phyloP scores from a whole-genome alignment of 257 asterid species.

The Nicotiana noctiflora region DNA sequence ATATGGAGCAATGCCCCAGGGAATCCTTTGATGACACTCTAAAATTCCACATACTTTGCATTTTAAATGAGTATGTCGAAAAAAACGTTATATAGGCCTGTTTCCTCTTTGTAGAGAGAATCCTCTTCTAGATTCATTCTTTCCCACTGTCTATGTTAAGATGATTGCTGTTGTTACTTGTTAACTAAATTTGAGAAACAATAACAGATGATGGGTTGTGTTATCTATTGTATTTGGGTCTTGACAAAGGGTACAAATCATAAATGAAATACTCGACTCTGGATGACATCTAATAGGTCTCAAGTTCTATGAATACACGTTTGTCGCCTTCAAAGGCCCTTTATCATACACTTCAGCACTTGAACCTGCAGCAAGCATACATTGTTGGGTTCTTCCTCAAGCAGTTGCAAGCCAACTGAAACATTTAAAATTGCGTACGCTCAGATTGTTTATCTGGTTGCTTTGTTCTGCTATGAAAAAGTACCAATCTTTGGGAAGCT shows the following conservation, averaged over 20 bases:
- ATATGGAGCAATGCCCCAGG: background rate
- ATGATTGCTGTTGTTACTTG: background rate
- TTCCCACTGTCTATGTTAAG: background rate
- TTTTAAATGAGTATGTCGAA: background rate
- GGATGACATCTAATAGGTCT: background rate
- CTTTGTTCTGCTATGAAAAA: slow-evolving; percentile 5
- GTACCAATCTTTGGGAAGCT: background rate
- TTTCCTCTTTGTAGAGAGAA: background rate
- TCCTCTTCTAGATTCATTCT: background rate
- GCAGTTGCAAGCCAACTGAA: background rate
- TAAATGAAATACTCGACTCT: background rate
- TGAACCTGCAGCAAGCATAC: background rate
- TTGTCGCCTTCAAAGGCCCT: background rate
- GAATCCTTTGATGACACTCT: slow-evolving; percentile 4
- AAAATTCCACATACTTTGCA: background rate
- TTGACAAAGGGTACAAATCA: background rate
- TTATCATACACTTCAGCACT: background rate
- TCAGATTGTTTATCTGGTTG: background rate
- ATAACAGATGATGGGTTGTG: background rate
- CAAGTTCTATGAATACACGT: background rate
- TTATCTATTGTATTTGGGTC: background rate
- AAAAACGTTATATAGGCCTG: background rate
- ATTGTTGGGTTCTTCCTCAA: background rate
- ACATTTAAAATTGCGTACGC: background rate
- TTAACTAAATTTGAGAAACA: background rate